Evolutionary conservation across 2,329 filamentous ascomycete species (phyloP), one percentile per base, ranked within the genome.

Genomic region (Aspergillus tamarii): DNA sequence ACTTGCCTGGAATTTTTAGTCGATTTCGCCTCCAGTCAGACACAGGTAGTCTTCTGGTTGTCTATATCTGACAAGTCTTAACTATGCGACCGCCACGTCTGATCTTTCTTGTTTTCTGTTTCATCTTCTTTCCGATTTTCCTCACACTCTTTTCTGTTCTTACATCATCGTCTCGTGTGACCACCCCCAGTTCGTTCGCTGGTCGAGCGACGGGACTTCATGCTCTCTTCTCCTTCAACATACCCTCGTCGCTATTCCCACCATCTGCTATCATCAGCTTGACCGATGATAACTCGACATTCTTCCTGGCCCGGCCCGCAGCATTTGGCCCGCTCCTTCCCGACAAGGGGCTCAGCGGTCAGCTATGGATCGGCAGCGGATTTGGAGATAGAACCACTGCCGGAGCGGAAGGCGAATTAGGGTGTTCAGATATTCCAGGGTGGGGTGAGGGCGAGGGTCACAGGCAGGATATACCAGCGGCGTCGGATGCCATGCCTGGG

Each of bases 221-320:
- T 62, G 83, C 85, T 45, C 81, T 92, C 67, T 88, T 92, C 78
- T 89, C 89, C 67, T 91, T 92, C 77, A 88, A 88, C 64, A 84
- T 89, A 6, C 90, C 94, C 0, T 92, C 94, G 67, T 93, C 92
- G 23, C 88, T 99, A 26, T 99, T 99, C 76, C 94, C 94, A 5
- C 94, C 94, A 4, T 97, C 95, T 68, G 95, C 95, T 55, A 91
- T 96, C 72, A 97, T 99, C 76, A 97, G 92, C 77, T 86, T 99
- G 66, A 97, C 94, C 73, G 93, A 98, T 78, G 95, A 99, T 80
- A 99, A 99, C 79, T 97, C 93, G 70, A 99, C 95, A 14, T 96
- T 96, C 70, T 99, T 99, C 81, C 85, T 96, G 61, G 94, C 95
- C 50, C 87, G 95, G 56, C 95, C 95, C 64, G 95, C 95, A 59